Percentiles rank a stretch among this genome's conserved stretches.
phyloP scores from a whole-genome alignment of 768 basidiomycete genomes.

The Leccinum longicurvipes region DNA sequence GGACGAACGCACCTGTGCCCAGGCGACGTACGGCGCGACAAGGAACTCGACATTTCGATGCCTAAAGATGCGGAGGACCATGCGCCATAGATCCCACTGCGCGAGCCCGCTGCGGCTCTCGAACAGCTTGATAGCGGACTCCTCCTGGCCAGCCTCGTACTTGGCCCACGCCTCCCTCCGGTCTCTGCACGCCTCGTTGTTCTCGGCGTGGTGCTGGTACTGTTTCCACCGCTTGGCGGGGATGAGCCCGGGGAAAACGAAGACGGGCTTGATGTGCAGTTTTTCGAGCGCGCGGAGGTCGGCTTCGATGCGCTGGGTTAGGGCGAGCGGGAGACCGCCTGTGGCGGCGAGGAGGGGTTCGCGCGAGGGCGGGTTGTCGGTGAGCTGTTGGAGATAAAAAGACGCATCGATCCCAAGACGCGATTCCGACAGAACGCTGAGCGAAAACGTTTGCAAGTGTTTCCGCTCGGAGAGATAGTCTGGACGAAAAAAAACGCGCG shows the following conservation, averaged over 20 bases:
- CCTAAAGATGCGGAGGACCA: slow-evolving; percentile 88
- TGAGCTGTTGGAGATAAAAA: slow-evolving; percentile 79
- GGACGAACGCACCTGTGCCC: slow-evolving; percentile 78
- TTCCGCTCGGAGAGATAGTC: slow-evolving; percentile 87
- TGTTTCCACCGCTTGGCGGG: slow-evolving; percentile 71
- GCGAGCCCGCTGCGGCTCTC: slow-evolving; percentile 67
- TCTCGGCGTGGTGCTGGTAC: slow-evolving; percentile 48
- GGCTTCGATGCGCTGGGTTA: slow-evolving; percentile 83
- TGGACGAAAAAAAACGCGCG: slow-evolving; percentile 28
- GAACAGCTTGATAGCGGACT: slow-evolving; percentile 81
- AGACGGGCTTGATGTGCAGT: slow-evolving; percentile 95
- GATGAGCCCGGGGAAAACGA: slow-evolving; percentile 89
- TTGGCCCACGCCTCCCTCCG: slow-evolving; percentile 86
- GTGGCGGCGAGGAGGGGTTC: slow-evolving; percentile 94
- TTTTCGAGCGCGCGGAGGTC: slow-evolving; percentile 91
- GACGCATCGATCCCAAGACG: slow-evolving; percentile 96
- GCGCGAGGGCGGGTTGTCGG: slow-evolving; percentile 69
- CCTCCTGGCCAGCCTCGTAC: slow-evolving; percentile 91
- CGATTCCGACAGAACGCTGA: slow-evolving; percentile 81
- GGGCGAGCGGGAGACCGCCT: slow-evolving; percentile 88
- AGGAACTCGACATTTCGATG: slow-evolving; percentile 95
- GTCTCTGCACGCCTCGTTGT: slow-evolving; percentile 69
- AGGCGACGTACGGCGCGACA: slow-evolving; percentile 91
- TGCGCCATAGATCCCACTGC: slow-evolving; percentile 93
- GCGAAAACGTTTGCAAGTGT: slow-evolving; percentile 77